These are phyloP conservation scores for Apocynum venetum DNA, from an alignment of 257 asterid genomes.

Conservation along the genomic window DNA sequence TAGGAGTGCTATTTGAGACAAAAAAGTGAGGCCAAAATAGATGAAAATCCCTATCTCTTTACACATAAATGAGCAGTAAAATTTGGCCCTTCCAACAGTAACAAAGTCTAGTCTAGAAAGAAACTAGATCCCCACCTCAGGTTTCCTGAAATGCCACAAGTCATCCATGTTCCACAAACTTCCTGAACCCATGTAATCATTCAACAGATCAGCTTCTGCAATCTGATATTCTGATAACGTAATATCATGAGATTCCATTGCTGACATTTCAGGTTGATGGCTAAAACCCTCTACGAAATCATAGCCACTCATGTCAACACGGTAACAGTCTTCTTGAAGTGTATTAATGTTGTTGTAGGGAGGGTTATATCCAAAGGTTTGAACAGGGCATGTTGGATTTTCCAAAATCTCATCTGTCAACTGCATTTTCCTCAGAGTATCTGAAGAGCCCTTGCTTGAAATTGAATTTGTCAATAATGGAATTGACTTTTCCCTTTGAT, in stretches of 20 bases:
- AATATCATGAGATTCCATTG: slow-evolving; percentile 25
- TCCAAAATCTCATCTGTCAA: slow-evolving; percentile 12
- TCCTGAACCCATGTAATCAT: slow-evolving; percentile 32
- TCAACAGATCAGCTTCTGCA: slow-evolving; percentile 45
- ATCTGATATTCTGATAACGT: slow-evolving; percentile 35
- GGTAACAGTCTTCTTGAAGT: slow-evolving; percentile 26
- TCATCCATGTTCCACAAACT: slow-evolving; percentile 61
- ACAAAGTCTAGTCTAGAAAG: not conserved
- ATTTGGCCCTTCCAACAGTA: not conserved
- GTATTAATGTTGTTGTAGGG: slow-evolving; percentile 6
- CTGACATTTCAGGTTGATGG: slow-evolving; percentile 26
- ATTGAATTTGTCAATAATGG: slow-evolving; percentile 3
- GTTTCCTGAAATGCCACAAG: slow-evolving; percentile 49
- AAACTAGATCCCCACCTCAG: slow-evolving; percentile 24
- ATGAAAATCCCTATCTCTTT: not conserved
- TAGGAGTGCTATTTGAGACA: not conserved
- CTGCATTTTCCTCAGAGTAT: slow-evolving; percentile 6
- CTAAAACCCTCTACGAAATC: slow-evolving; percentile 10
- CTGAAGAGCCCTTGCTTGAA: slow-evolving; percentile 12
- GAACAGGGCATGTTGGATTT: slow-evolving; percentile 3
- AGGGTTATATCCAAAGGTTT: slow-evolving; percentile 2
- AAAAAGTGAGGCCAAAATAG: slow-evolving; percentile 5
- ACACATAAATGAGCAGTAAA: slow-evolving; percentile 2
- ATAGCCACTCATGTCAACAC: slow-evolving; percentile 33
- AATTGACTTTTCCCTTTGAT: slow-evolving; percentile 1